A percentile compares a stretch with the other conserved stretches of the same genome.
These are phyloP conservation scores for Corynespora cassiicola DNA, from an alignment of 2,329 filamentous ascomycete genomes.

Conservation along the genomic window DNA sequence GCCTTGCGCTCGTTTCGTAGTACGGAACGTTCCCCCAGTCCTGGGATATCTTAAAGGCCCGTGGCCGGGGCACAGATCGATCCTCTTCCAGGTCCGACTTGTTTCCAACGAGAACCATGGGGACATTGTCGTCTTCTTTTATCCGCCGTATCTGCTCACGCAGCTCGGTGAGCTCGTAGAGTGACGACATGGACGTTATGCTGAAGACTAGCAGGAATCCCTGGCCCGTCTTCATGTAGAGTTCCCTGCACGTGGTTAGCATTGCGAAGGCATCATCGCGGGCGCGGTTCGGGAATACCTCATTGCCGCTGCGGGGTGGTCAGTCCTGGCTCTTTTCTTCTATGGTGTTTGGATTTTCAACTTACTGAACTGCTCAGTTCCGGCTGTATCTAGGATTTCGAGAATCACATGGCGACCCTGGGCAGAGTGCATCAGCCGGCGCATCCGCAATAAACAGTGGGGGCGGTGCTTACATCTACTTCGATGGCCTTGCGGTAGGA, in stretches of 20 bases:
- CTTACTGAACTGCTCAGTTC: slow-evolving; percentile 92
- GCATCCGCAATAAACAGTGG: background rate
- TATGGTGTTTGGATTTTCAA: slow-evolving; percentile 21
- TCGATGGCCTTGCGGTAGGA: slow-evolving; percentile 68
- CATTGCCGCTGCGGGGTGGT: slow-evolving; percentile 34
- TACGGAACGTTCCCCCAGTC: slow-evolving; percentile 87
- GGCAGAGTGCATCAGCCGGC: no score
- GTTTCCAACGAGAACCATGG: slow-evolving; percentile 90
- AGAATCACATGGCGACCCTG: slow-evolving; percentile 87
- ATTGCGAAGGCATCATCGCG: slow-evolving; percentile 3
- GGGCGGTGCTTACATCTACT: slow-evolving; percentile 74
- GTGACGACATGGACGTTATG: slow-evolving; percentile 84
- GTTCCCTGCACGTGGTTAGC: slow-evolving; percentile 31
- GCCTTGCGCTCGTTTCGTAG: slow-evolving; percentile 86
- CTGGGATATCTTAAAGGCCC: slow-evolving; percentile 84
- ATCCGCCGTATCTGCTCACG: slow-evolving; percentile 90
- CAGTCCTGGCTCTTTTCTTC: no score
- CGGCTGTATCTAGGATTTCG: slow-evolving; percentile 91
- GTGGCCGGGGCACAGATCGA: slow-evolving; percentile 76
- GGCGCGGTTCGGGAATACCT: slow-evolving; percentile 32
- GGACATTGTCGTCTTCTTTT: slow-evolving; percentile 84
- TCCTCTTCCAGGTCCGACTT: slow-evolving; percentile 91
- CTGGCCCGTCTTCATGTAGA: slow-evolving; percentile 91
- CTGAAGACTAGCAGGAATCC: slow-evolving; percentile 92
- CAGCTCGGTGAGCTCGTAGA: slow-evolving; percentile 79